Base-by-base conservation (phyloP, 192 early-diverging fungal genomes). In the Globomyces pollinis-pini region DNA sequence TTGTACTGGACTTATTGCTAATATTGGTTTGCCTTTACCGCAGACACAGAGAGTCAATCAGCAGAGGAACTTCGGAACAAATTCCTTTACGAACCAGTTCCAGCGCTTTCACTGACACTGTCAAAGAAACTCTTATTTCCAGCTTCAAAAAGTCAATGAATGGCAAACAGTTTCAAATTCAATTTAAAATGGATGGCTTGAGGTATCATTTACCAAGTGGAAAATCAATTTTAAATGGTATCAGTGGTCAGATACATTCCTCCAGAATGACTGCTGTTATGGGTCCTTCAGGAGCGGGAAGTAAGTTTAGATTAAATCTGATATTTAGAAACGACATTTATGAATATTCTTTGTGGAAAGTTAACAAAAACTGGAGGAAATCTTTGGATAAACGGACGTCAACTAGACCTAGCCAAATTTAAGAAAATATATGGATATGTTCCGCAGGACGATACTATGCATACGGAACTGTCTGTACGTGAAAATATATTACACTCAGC, bases 251-350 rank as follows among this genome's bases (percentile, higher is more conserved):
- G 28, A 83, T 88, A 20, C 68, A 77, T 21, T 76, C 87, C 1
- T 89, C 87, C 30, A 79, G 87, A 23, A 69, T 91, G 57, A 77
- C 89, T 59, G 91, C 90, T 3, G 84, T 98, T 16, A 96, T 96
- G 84, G 95, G 93, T 1, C 90, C 90, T 1, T 87, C 84, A 28
- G 93, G 93, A 9, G 89, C 92, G 3, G 95, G 93, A 2, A 65
- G n/a, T n/a, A n/a, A n/a, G n/a, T n/a, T n/a, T n/a, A n/a, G n/a
- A n/a, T n/a, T n/a, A n/a, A n/a, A n/a, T n/a, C n/a, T n/a, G n/a
- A n/a, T n/a, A n/a, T n/a, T n/a, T n/a, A n/a, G n/a, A 65, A 33
- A 66, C 63, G 18, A 65, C 63, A 0, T 65, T 65, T 52, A 63
- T 65, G 63, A 65, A 60, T 51, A 15, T 65, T 4, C 62, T 65